Base-by-base conservation (phyloP, 2,329 filamentous ascomycete genomes). In the Myrmaecium sp. region DNA sequence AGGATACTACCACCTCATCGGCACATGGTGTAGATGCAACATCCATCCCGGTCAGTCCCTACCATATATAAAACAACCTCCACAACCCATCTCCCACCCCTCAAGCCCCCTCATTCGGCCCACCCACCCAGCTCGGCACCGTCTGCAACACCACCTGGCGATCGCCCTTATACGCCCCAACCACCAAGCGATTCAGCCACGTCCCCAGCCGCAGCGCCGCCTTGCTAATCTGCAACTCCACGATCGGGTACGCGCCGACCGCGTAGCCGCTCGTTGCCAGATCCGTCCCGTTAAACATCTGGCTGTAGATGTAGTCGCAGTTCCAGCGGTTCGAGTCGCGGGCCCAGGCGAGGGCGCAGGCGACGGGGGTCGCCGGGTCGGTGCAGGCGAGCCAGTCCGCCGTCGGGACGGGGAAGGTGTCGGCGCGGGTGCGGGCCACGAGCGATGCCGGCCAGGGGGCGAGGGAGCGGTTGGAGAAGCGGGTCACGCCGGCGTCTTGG, bases 211-310 rank as follows among this genome's bases (percentile, higher is more conserved):
- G 42, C 25, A 53, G 34, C 4, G 49, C 49, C 5, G 52, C 51
- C 31, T 55, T 56, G 29, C 48, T 51, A 17, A 55, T 47, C 31
- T 55, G 52, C 19, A 55, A 15, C 33, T 55, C 52, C 4, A 54
- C 44, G 14, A 55, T 51, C 1, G 50, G 50, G 19, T 47, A 46
- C n/a, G 43, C 51, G 5, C 47, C 47, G 12, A 34, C 28, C 4
- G 52, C 51, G 30, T 55, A 56, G 4, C 51, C 51, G 26, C 44
- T 40, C 5, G 38, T 46, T 1, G 43, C 41, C 9, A 54, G 37
- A 36, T 54, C 48, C 2, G 39, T 47, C 8, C 37, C 37, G 12
- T 47, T 45, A n/a, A 32, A 31, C 5, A 43, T 32, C 7, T 40
- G 38, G 12, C 37, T 42, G 25, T 50, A 55, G 5, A 54, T 50